Percentiles rank a stretch among this genome's conserved stretches.
Conservation (phyloP, 2,329 filamentous ascomycete species). For the Calonectria pseudoturangicola region DNA sequence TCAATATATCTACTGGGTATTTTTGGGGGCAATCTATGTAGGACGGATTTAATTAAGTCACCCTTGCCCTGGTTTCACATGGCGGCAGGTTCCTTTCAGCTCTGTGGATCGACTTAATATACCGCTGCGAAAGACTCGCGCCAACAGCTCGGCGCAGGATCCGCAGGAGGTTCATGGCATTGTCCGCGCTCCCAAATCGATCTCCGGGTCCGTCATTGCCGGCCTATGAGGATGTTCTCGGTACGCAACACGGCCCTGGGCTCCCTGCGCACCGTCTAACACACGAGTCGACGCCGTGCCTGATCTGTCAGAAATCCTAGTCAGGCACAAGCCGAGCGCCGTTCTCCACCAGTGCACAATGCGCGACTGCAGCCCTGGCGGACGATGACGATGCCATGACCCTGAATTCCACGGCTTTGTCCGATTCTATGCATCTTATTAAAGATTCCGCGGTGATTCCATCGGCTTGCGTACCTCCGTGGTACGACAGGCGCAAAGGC, state of each 20-base stretch:
- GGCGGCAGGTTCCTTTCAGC: constrained; percentile 14
- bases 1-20: constrained; percentile 15
- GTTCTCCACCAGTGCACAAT: neutral
- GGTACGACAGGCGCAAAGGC: constrained; percentile 3
- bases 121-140: neutral
- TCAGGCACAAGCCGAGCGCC: neutral
- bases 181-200: neutral
- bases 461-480: constrained; percentile 13
- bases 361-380: constrained; percentile 7
- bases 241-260: neutral
- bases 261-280: neutral
- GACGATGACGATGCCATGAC: constrained; percentile 17
- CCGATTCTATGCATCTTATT: neutral
- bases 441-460: neutral
- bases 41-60: constrained; percentile 16
- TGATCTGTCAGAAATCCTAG: neutral
- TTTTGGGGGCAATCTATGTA: constrained; percentile 20
- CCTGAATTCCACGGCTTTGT: constrained; percentile 23
- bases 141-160: constrained; percentile 6
- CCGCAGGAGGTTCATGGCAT: constrained; percentile 10
- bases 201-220: constrained; percentile 5
- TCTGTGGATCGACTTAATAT: constrained; percentile 9
- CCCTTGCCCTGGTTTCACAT: constrained; percentile 13
- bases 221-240: neutral
- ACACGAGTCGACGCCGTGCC: constrained; percentile 11